Conservation (phyloP, 2,329 filamentous ascomycete species). For the Trichoderma atroviride region DNA sequence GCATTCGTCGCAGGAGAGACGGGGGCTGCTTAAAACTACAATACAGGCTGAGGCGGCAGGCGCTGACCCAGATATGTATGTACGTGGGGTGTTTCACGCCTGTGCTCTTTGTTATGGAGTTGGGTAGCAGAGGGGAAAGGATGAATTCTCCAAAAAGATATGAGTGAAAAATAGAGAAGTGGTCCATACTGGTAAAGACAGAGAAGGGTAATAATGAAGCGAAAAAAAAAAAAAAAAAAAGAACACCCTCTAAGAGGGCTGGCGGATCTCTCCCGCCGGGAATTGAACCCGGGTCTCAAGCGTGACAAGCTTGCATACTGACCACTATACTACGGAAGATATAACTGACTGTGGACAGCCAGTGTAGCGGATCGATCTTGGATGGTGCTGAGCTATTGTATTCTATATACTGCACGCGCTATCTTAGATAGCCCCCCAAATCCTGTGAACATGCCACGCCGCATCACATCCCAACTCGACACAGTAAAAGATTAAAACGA, state of each 20-base stretch:
- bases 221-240: constrained; percentile 22
- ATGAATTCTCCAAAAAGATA: background rate
- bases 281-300: constrained; percentile 34
- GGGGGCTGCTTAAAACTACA: background rate
- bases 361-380: constrained; percentile 27
- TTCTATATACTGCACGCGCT: background rate
- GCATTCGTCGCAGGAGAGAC: constrained; percentile 2
- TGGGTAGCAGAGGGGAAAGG: background rate
- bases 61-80: background rate
- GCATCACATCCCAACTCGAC: background rate
- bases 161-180: background rate
- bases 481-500: background rate
- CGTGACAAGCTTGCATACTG: constrained; percentile 33
- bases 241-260: constrained; percentile 11
- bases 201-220: background rate
- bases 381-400: background rate
- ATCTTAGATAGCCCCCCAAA: background rate
- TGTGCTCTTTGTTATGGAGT: background rate
- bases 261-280: constrained; percentile 31
- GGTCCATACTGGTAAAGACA: background rate
- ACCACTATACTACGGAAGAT: constrained; percentile 34
- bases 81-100: background rate
- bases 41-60: background rate
- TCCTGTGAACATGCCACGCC: too few species aligned
- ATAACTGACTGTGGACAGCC: constrained; percentile 17